phyloP scores from a whole-genome alignment of 306 rosid species.

The Vigna mungo region DNA sequence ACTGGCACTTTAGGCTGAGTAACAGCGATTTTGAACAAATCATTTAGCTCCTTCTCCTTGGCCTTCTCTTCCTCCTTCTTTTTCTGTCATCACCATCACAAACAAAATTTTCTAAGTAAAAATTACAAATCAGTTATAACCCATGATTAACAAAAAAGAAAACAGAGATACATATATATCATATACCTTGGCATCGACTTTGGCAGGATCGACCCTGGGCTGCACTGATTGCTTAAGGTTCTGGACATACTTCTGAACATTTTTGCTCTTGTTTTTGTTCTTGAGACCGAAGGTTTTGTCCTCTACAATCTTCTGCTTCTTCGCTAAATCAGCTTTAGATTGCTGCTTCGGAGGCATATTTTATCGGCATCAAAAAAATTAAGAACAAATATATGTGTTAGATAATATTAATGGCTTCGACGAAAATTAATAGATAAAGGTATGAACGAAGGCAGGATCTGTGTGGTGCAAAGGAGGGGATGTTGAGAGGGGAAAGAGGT shows the following conservation, averaged over 20 bases:
- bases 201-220: conserved; percentile 70
- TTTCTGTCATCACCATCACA: conserved; percentile 59
- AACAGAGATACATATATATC: no score
- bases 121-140: not conserved
- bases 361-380: conserved; percentile 44
- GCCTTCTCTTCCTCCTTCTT: conserved; percentile 98
- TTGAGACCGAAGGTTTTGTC: conserved; percentile 97
- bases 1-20: conserved; percentile 92
- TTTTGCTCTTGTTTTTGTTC: conserved; percentile 93
- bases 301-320: conserved; percentile 96
- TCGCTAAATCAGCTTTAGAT: conserved; percentile 79
- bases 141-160: not conserved
- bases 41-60: conserved; percentile 92
- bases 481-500: not conserved
- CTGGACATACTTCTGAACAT: conserved; percentile 90
- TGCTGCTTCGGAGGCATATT: conserved; percentile 93
- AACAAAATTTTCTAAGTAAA: not conserved
- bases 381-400: not conserved
- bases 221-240: conserved; percentile 73
- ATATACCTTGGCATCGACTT: conserved; percentile 70
- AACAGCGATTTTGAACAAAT: conserved; percentile 89
- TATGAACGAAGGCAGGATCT: not conserved
- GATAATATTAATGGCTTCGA: not conserved
- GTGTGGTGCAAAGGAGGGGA: not conserved
- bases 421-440: not conserved